Conservation (phyloP, 768 basidiomycete species). For the Fomitopsis serialis region DNA sequence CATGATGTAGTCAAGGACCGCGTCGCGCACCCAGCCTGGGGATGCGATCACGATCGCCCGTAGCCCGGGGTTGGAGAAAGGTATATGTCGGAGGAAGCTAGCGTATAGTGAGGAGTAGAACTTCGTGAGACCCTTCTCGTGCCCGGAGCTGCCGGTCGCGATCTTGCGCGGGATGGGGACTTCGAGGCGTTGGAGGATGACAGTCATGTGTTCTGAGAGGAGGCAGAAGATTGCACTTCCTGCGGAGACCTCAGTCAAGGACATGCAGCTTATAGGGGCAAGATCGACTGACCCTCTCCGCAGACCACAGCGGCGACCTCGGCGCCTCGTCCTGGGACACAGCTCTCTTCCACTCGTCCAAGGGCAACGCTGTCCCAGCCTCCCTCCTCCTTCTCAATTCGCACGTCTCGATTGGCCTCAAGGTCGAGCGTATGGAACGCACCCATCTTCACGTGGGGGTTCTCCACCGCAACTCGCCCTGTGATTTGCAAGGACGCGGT, state of each 20-base stretch:
- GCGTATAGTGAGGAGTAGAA: slow-evolving; percentile 86
- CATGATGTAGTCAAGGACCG: slow-evolving; percentile 79
- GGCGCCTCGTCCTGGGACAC: slow-evolving; percentile 89
- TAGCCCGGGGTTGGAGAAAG: slow-evolving; percentile 64
- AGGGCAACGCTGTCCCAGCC: slow-evolving; percentile 88
- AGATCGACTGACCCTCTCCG: slow-evolving; percentile 64
- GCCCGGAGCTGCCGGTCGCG: slow-evolving; percentile 74
- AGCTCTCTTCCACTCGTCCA: slow-evolving; percentile 79
- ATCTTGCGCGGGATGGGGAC: slow-evolving; percentile 87
- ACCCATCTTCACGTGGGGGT: slow-evolving; percentile 84
- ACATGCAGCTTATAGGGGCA: not conserved
- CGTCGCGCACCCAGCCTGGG: slow-evolving; percentile 93
- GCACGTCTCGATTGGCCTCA: slow-evolving; percentile 85
- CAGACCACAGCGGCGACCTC: slow-evolving; percentile 95
- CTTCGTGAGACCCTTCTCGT: slow-evolving; percentile 83
- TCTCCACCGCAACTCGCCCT: slow-evolving; percentile 83
- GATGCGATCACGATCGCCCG: slow-evolving; percentile 94
- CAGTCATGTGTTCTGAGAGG: slow-evolving; percentile 94
- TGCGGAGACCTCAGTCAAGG: slow-evolving; percentile 12
- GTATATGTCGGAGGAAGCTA: slow-evolving; percentile 86
- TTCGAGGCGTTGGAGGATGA: slow-evolving; percentile 86
- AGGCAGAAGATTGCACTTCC: slow-evolving; percentile 91
- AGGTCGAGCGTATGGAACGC: slow-evolving; percentile 94
- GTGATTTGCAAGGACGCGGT: slow-evolving; percentile 76
- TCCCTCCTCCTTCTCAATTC: slow-evolving; percentile 78